Percentiles rank a stretch among this genome's conserved stretches.
Evolutionary conservation across 2,329 filamentous ascomycete genomes (phyloP).

Genomic region (Dactylella cylindrospora): DNA sequence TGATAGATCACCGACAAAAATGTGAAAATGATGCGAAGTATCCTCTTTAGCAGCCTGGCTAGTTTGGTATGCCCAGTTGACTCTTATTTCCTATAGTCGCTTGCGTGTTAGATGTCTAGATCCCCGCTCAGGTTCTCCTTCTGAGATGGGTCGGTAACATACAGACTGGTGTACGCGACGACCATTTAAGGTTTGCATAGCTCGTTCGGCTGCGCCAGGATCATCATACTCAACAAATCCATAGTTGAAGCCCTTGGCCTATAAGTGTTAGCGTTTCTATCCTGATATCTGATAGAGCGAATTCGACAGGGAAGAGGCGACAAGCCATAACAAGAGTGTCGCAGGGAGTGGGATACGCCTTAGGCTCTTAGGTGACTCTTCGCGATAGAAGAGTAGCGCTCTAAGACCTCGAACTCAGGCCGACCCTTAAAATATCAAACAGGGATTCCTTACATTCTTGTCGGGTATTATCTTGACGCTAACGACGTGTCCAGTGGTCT

Average conservation of each 20-base stretch:
- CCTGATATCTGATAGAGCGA: too few species aligned
- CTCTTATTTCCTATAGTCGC: constrained; percentile 78
- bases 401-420: too few species aligned
- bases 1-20: constrained; percentile 95
- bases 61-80: constrained; percentile 99
- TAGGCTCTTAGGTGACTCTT: too few species aligned
- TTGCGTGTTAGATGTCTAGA: constrained; percentile 27
- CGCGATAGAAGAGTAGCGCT: too few species aligned
- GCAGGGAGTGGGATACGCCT: too few species aligned
- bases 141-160: constrained; percentile 53
- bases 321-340: too few species aligned
- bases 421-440: too few species aligned
- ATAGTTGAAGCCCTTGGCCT: constrained; percentile 98
- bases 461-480: constrained; percentile 99
- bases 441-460: constrained; percentile 93
- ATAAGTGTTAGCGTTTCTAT: constrained; percentile 49
- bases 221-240: constrained; percentile 99
- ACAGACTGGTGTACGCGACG: constrained; percentile 93
- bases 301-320: too few species aligned
- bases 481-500: constrained; percentile 96
- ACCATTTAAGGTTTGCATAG: constrained; percentile 95
- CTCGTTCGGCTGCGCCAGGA: constrained; percentile 90
- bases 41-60: constrained; percentile 94
- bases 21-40: constrained; percentile 97
- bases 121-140: constrained; percentile 25